Conservation (phyloP, 208 protist genomes). For the Porcisia hertigi region DNA sequence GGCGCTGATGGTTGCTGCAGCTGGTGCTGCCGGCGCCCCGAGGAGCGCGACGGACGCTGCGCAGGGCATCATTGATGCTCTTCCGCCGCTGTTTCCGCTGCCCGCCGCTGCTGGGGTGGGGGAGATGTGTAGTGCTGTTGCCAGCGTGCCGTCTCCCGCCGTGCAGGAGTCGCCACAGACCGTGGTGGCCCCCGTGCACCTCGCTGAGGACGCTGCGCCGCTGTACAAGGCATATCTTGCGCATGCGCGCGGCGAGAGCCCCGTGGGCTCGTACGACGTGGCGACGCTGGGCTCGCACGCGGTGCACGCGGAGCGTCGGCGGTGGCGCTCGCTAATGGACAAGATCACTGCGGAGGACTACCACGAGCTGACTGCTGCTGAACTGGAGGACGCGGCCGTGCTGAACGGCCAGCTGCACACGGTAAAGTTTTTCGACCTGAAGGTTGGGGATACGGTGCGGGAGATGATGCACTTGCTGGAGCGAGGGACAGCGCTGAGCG, state of each 20-base stretch:
- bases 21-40: slow-evolving; percentile 4
- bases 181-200: not conserved
- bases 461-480: slow-evolving; percentile 76
- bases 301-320: slow-evolving; percentile 52
- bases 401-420: slow-evolving; percentile 85
- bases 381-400: slow-evolving; percentile 59
- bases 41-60: slow-evolving; percentile 20
- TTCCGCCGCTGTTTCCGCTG: slow-evolving; percentile 32
- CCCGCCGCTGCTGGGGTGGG: not conserved
- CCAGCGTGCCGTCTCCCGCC: not conserved
- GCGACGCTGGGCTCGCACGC: slow-evolving; percentile 47
- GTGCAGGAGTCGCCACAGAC: not conserved
- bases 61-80: slow-evolving; percentile 35
- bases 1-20: slow-evolving; percentile 5
- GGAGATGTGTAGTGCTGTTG: not conserved
- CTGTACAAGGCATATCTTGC: slow-evolving; percentile 69
- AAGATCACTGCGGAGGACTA: slow-evolving; percentile 79
- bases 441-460: slow-evolving; percentile 80
- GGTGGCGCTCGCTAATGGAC: slow-evolving; percentile 80
- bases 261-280: slow-evolving; percentile 60
- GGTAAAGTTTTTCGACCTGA: slow-evolving; percentile 87
- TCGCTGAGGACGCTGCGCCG: slow-evolving; percentile 52
- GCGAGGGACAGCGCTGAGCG: slow-evolving; percentile 44
- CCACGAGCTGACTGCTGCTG: slow-evolving; percentile 52
- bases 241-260: slow-evolving; percentile 57